Percentiles rank a stretch among this genome's conserved stretches.
Evolutionary conservation across 2,329 filamentous ascomycete species (phyloP).

Genomic region (Claviceps maximensis): DNA sequence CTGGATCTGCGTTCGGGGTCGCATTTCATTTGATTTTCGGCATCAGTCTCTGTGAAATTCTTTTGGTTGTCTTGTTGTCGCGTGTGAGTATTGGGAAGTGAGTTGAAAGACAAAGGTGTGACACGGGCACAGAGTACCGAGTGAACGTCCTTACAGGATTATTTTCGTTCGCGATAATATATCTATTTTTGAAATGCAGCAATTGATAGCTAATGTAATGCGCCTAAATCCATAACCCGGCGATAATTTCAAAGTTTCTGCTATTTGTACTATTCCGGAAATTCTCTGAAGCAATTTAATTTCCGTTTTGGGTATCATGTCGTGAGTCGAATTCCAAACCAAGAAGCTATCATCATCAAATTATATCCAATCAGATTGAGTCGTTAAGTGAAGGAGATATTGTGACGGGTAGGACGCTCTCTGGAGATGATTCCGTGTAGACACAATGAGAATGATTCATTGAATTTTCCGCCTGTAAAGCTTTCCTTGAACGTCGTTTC

Average conservation of each 20-base stretch:
- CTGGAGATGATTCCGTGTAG: slow-evolving; percentile 5
- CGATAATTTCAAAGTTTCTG: background rate
- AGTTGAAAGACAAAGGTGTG: background rate
- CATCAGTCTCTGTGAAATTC: background rate
- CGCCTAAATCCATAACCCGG: background rate
- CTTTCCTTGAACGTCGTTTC: slow-evolving; percentile 8
- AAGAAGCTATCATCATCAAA: background rate
- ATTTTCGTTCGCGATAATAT: too few species aligned
- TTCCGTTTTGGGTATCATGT: background rate
- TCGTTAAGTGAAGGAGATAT: background rate
- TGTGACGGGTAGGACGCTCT: slow-evolving; percentile 3
- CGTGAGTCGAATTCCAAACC: background rate
- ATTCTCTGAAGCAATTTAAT: background rate
- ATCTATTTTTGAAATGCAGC: background rate
- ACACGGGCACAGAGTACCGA: background rate
- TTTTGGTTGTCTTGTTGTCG: slow-evolving; percentile 4
- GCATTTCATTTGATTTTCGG: background rate
- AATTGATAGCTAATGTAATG: background rate
- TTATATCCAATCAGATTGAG: background rate
- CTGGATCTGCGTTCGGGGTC: slow-evolving; percentile 2
- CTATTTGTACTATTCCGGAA: background rate
- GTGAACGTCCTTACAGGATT: too few species aligned
- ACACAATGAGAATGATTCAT: background rate
- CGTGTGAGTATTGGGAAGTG: background rate
- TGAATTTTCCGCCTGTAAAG: background rate